Conservation (phyloP, 176 grass and related monocot species). For the Musa itinerans region DNA sequence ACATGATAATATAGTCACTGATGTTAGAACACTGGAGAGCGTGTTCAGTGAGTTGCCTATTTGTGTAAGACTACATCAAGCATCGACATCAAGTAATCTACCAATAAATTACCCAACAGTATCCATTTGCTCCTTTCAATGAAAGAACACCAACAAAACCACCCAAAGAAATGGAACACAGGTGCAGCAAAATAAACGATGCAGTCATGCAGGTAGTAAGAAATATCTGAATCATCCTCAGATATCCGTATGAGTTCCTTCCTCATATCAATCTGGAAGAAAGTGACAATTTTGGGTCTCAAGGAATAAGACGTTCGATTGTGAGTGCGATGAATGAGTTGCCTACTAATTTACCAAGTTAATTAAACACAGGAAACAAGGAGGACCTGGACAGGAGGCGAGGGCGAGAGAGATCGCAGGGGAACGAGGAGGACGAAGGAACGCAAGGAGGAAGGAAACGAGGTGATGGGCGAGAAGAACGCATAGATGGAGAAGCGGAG, state of each 20-base stretch:
- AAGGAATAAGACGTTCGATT: neutral
- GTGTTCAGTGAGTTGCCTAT: too few relatives aligned
- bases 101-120: neutral
- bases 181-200: neutral
- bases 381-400: too few relatives aligned
- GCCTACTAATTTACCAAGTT: neutral
- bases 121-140: neutral
- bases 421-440: too few relatives aligned
- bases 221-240: slow-evolving; percentile 17
- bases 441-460: too few relatives aligned
- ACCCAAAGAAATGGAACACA: neutral
- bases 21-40: too few relatives aligned
- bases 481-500: too few relatives aligned
- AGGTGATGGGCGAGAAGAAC: too few relatives aligned
- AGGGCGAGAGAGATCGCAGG: too few relatives aligned
- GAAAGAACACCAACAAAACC: neutral
- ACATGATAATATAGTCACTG: too few relatives aligned
- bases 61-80: neutral
- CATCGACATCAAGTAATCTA: neutral
- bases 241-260: slow-evolving; percentile 80
- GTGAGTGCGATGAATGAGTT: neutral
- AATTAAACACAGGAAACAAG: neutral
- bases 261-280: slow-evolving; percentile 66
- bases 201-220: neutral
- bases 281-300: neutral